Conservation (phyloP, 208 protist species). For the Trypanosoma lewisi region DNA sequence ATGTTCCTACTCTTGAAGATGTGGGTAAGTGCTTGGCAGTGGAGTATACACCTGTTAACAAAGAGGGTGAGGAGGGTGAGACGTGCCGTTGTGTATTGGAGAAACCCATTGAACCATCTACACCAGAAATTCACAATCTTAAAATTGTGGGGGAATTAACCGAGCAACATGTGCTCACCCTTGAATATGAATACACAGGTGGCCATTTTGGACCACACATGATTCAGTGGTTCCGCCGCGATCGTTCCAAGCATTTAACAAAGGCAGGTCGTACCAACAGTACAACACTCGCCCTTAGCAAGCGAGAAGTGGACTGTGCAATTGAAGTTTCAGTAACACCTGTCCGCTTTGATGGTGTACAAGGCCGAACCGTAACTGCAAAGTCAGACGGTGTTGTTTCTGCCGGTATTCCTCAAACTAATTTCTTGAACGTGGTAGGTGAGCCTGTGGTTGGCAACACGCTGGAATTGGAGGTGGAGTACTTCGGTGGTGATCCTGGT, state of each 20-base stretch:
- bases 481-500: constrained; percentile 71
- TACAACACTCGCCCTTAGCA: constrained; percentile 55
- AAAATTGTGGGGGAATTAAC: constrained; percentile 66
- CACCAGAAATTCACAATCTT: constrained; percentile 57
- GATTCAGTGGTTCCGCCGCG: constrained; percentile 88
- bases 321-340: constrained; percentile 87
- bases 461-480: constrained; percentile 66
- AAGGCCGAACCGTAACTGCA: constrained; percentile 57
- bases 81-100: constrained; percentile 89
- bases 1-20: constrained; percentile 77
- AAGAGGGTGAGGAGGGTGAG: constrained; percentile 79
- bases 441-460: constrained; percentile 56
- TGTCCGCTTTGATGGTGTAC: constrained; percentile 76
- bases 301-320: constrained; percentile 77
- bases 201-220: constrained; percentile 73
- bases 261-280: constrained; percentile 76
- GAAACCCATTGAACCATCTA: constrained; percentile 74
- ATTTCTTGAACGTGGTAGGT: constrained; percentile 65
- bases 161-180: constrained; percentile 69
- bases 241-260: constrained; percentile 36
- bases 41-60: constrained; percentile 89
- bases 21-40: constrained; percentile 87
- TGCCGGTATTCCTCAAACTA: constrained; percentile 56
- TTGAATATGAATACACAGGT: constrained; percentile 84
- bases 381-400: constrained; percentile 42